Conservation (phyloP, 208 protist species). For the Herpetomonas samuelpessoai region DNA sequence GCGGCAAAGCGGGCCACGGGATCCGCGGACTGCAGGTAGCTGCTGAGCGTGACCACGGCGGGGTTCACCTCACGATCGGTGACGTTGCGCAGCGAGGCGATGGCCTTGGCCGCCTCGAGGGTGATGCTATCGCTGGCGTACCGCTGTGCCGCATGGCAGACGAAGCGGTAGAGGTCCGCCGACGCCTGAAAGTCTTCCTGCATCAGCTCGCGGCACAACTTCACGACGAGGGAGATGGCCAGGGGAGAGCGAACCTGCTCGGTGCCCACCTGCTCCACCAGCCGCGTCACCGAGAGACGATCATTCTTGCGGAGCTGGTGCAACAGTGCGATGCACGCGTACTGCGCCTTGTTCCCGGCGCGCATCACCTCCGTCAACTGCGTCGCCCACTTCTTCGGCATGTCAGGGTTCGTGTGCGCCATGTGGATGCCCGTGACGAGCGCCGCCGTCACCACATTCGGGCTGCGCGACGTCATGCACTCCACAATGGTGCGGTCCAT, state of each 20-base stretch:
- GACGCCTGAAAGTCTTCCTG: slow-evolving; percentile 82
- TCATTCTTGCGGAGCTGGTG: slow-evolving; percentile 96
- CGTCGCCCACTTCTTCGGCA: slow-evolving; percentile 94
- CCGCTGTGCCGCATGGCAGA: slow-evolving; percentile 89
- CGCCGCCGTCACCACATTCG: slow-evolving; percentile 94
- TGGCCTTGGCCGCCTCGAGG: slow-evolving; percentile 96
- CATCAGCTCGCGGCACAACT: slow-evolving; percentile 92
- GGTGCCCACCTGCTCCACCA: slow-evolving; percentile 88
- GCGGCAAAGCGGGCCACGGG: slow-evolving; percentile 94
- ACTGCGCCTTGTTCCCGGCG: slow-evolving; percentile 94
- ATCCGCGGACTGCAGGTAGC: slow-evolving; percentile 93
- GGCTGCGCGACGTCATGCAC: slow-evolving; percentile 95
- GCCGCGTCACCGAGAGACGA: slow-evolving; percentile 92
- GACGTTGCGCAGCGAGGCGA: slow-evolving; percentile 92
- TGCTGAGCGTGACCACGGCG: slow-evolving; percentile 91
- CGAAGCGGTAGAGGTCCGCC: slow-evolving; percentile 89
- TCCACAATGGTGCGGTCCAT: slow-evolving; percentile 98
- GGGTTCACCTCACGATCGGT: slow-evolving; percentile 89
- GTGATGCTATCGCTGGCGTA: slow-evolving; percentile 95
- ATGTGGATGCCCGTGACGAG: slow-evolving; percentile 98
- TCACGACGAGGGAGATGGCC: slow-evolving; percentile 95
- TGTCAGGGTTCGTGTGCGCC: slow-evolving; percentile 69
- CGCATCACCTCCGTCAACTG: slow-evolving; percentile 94
- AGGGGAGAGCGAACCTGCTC: slow-evolving; percentile 91
- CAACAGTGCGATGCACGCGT: slow-evolving; percentile 96